Conservation (phyloP, 305 asterid species). For the Ajuga reptans region DNA sequence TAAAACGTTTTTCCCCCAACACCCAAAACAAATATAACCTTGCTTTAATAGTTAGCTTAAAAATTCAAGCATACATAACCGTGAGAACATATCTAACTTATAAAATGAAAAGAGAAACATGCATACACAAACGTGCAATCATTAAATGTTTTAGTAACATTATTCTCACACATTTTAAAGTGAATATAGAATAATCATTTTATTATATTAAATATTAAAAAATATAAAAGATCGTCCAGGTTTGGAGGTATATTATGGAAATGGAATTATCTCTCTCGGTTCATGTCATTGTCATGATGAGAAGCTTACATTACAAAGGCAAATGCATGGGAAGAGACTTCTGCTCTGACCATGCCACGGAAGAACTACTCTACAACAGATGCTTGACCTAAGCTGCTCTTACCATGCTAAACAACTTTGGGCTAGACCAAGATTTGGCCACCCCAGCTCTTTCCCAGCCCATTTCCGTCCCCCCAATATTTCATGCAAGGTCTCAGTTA, state of each 20-base stretch:
- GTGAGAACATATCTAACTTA: background rate
- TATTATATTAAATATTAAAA: background rate
- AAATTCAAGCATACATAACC: background rate
- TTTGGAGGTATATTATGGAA: background rate
- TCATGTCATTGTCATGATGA: background rate
- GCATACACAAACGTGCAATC: background rate
- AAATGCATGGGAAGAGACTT: background rate
- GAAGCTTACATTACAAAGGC: background rate
- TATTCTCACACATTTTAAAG: background rate
- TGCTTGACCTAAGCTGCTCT: background rate
- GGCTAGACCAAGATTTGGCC: too few species aligned
- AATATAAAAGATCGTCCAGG: background rate
- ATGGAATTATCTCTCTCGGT: background rate
- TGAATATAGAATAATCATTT: background rate
- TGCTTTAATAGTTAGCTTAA: background rate
- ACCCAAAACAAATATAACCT: background rate
- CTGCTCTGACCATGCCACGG: background rate
- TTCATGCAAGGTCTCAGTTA: too few species aligned
- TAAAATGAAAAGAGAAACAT: background rate
- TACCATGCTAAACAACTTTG: too few species aligned
- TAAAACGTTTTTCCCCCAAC: background rate
- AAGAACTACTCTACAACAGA: background rate
- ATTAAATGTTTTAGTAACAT: background rate
- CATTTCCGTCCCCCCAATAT: too few species aligned
- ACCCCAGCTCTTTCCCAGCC: too few species aligned